Percentiles rank a stretch among this genome's conserved stretches.
phyloP scores from a whole-genome alignment of 2,329 filamentous ascomycete species.

The Pseudogymnoascus sp. region DNA sequence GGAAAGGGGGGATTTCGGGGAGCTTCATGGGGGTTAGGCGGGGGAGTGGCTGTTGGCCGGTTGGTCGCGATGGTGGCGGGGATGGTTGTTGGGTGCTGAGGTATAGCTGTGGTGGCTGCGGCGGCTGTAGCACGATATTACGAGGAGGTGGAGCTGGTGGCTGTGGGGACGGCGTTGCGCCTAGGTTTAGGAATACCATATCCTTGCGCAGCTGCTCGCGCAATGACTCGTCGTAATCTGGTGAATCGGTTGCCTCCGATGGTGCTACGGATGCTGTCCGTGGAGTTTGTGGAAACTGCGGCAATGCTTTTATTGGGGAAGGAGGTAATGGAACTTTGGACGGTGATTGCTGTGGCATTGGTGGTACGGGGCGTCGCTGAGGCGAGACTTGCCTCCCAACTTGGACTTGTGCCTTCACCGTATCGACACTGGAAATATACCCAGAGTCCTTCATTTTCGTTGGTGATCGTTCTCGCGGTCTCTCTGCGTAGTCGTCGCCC shows the following conservation, averaged over 20 bases:
- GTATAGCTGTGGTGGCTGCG: slow-evolving; percentile 18
- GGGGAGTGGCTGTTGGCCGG: slow-evolving; percentile 27
- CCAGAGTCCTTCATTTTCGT: slow-evolving; percentile 39
- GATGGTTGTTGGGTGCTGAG: slow-evolving; percentile 18
- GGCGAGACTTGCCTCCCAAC: slow-evolving; percentile 49
- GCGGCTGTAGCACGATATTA: slow-evolving; percentile 13
- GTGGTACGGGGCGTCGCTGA: slow-evolving; percentile 45
- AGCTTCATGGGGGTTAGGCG: slow-evolving; percentile 29
- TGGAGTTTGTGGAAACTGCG: slow-evolving; percentile 38
- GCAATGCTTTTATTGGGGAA: slow-evolving; percentile 42
- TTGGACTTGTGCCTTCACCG: slow-evolving; percentile 41
- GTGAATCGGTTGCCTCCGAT: slow-evolving; percentile 39
- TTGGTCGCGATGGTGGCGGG: slow-evolving; percentile 20
- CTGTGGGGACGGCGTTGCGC: slow-evolving; percentile 12
- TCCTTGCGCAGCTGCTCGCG: slow-evolving; percentile 57
- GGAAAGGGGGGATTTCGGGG: slow-evolving; percentile 30
- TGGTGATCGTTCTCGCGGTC: slow-evolving; percentile 41
- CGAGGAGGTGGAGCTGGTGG: slow-evolving; percentile 12
- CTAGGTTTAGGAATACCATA: slow-evolving; percentile 48
- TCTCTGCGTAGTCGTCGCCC: slow-evolving; percentile 43
- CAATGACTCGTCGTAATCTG: slow-evolving; percentile 51
- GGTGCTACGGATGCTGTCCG: slow-evolving; percentile 36
- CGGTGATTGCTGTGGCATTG: slow-evolving; percentile 35
- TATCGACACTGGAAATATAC: slow-evolving; percentile 35
- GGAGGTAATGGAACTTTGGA: slow-evolving; percentile 51